Evolutionary conservation across 306 rosid genomes (phyloP).

Genomic region (Lagenaria siceraria): DNA sequence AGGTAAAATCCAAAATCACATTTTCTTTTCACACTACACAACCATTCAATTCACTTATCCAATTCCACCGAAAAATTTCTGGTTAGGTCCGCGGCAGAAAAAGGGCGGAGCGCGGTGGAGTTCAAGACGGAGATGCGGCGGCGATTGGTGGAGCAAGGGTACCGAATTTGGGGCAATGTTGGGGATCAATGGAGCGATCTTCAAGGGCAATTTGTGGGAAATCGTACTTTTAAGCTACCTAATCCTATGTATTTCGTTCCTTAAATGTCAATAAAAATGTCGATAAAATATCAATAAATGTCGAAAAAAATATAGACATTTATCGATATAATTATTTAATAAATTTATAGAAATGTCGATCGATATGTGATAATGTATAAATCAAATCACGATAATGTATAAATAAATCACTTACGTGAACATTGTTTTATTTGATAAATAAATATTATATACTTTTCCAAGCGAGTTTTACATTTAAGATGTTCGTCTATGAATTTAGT

Average conservation of each 20-base stretch:
- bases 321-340: neutral
- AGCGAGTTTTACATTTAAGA: too few relatives aligned
- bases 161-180: slow-evolving; percentile 54
- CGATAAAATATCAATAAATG: neutral
- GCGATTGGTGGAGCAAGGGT: slow-evolving; percentile 35
- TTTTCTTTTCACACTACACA: neutral
- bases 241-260: slow-evolving; percentile 59
- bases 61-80: neutral
- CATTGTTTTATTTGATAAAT: neutral
- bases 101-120: slow-evolving; percentile 32
- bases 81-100: neutral
- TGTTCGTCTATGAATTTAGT: too few relatives aligned
- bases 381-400: too few relatives aligned
- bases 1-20: slow-evolving; percentile 24
- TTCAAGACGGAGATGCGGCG: slow-evolving; percentile 35
- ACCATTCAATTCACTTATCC: neutral
- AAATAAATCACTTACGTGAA: neutral
- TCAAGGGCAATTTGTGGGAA: slow-evolving; percentile 34
- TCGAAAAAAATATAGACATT: neutral
- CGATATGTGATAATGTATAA: too few relatives aligned
- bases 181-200: slow-evolving; percentile 71
- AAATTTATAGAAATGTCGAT: too few relatives aligned
- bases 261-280: neutral
- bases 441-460: neutral
- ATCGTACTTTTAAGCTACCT: slow-evolving; percentile 45